Evolutionary conservation across 2,329 filamentous ascomycete genomes (phyloP).

Genomic region (Macroventuria anomochaeta): DNA sequence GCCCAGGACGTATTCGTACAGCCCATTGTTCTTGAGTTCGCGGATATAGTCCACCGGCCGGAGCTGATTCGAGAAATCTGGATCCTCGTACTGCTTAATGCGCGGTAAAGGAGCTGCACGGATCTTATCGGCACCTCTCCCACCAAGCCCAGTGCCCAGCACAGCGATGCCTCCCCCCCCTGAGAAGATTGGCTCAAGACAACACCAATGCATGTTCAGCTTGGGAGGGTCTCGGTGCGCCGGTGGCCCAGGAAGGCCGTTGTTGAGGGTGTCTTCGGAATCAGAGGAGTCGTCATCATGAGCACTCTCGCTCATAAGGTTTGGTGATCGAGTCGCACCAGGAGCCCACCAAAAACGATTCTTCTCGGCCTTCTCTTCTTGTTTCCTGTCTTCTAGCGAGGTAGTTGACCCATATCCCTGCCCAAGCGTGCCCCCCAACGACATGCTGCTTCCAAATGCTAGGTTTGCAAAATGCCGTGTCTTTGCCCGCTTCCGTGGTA

Average conservation of each 20-base stretch:
- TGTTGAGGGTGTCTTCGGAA: slow-evolving; percentile 46
- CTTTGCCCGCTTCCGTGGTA: slow-evolving; percentile 53
- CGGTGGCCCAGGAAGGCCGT: slow-evolving; percentile 45
- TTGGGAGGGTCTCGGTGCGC: slow-evolving; percentile 53
- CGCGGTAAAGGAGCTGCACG: slow-evolving; percentile 64
- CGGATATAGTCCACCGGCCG: slow-evolving; percentile 54
- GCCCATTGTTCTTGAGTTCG: slow-evolving; percentile 49
- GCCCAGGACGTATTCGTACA: slow-evolving; percentile 52
- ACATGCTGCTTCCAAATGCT: slow-evolving; percentile 43
- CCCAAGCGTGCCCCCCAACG: slow-evolving; percentile 34
- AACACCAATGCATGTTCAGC: slow-evolving; percentile 66
- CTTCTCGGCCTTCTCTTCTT: slow-evolving; percentile 28
- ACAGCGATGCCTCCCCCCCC: slow-evolving; percentile 66
- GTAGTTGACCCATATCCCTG: slow-evolving; percentile 40
- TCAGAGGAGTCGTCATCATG: slow-evolving; percentile 49
- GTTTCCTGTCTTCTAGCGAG: slow-evolving; percentile 32
- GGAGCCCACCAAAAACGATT: slow-evolving; percentile 66
- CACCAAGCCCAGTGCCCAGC: slow-evolving; percentile 55
- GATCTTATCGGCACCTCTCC: slow-evolving; percentile 61
- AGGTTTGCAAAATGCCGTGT: slow-evolving; percentile 48
- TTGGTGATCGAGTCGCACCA: slow-evolving; percentile 61
- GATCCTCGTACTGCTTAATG: slow-evolving; percentile 61
- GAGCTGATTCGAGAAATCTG: slow-evolving; percentile 59
- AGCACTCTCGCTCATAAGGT: slow-evolving; percentile 63
- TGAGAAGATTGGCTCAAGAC: slow-evolving; percentile 65